Evolutionary conservation across 2,329 filamentous ascomycete species (phyloP).

Genomic region (Ceratocystis diversiconidia): DNA sequence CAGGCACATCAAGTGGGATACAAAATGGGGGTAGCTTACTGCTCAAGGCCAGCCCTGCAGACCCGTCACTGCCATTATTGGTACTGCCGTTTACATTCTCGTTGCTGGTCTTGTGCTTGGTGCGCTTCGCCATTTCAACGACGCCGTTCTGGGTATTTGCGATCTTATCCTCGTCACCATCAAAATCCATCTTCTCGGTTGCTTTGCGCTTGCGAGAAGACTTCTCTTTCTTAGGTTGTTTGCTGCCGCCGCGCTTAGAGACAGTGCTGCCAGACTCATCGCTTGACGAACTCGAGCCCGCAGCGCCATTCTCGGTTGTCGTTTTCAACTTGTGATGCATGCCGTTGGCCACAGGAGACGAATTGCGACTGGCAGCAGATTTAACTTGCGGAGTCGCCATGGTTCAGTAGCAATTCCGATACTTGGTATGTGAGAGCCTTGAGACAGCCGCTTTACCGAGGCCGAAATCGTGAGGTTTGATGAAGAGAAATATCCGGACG

Average conservation of each 20-base stretch:
- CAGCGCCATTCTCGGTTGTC: not conserved
- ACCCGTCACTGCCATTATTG: not conserved
- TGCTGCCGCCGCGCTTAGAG: conserved; percentile 13
- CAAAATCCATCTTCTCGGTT: conserved; percentile 31
- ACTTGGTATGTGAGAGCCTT: not conserved
- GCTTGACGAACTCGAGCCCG: conserved; percentile 13
- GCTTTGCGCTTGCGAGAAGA: conserved; percentile 23
- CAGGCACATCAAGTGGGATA: not conserved
- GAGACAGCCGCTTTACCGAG: not conserved
- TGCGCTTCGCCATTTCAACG: conserved; percentile 10
- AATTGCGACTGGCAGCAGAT: not conserved
- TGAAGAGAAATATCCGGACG: not conserved
- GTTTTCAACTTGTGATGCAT: conserved; percentile 9
- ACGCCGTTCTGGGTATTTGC: not conserved
- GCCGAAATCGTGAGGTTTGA: not conserved
- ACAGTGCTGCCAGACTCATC: conserved; percentile 15
- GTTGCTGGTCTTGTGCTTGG: conserved; percentile 9
- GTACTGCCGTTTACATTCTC: conserved; percentile 4
- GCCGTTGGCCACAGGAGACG: conserved; percentile 9
- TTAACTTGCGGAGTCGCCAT: conserved; percentile 15
- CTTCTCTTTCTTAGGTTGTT: conserved; percentile 16
- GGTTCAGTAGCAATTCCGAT: not conserved
- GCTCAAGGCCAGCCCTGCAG: not conserved
- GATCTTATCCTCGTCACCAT: conserved; percentile 22
- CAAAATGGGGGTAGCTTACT: not conserved